A percentile compares a stretch with the other conserved stretches of the same genome.
Evolutionary conservation across 148 eudicot genomes (phyloP).

Genomic region (Silene uniflora): DNA sequence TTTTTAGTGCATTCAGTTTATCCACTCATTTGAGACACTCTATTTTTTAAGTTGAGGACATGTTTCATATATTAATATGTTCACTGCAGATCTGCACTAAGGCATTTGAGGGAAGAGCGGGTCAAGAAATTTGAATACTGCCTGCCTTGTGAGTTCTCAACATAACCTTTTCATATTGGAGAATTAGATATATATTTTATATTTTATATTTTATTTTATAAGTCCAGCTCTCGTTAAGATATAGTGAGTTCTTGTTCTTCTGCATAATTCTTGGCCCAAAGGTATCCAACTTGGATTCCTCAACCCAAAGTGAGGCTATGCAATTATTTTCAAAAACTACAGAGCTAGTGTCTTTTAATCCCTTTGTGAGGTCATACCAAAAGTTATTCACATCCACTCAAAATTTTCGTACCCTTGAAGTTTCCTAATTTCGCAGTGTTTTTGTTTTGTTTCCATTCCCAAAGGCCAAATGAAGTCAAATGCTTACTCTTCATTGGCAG

Average conservation of each 20-base stretch:
- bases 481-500: neutral
- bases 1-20: neutral
- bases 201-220: neutral
- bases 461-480: neutral
- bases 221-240: neutral
- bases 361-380: neutral
- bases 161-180: conserved; percentile 9
- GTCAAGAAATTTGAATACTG: conserved; percentile 91
- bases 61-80: conserved; percentile 14
- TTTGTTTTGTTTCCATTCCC: neutral
- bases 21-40: neutral
- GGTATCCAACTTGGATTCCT: neutral
- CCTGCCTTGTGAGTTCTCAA: conserved; percentile 74
- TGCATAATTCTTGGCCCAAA: neutral
- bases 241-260: neutral
- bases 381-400: neutral
- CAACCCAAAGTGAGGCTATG: neutral
- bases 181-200: too few species aligned
- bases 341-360: neutral
- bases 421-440: neutral
- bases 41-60: neutral
- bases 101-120: conserved; percentile 74
- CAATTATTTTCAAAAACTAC: neutral
- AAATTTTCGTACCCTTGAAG: neutral
- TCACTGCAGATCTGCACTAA: conserved; percentile 71